Evolutionary conservation across 108 stramenopile genomes (phyloP), one percentile per base, ranked within the genome.

Genomic region (Cyclotella cryptica): DNA sequence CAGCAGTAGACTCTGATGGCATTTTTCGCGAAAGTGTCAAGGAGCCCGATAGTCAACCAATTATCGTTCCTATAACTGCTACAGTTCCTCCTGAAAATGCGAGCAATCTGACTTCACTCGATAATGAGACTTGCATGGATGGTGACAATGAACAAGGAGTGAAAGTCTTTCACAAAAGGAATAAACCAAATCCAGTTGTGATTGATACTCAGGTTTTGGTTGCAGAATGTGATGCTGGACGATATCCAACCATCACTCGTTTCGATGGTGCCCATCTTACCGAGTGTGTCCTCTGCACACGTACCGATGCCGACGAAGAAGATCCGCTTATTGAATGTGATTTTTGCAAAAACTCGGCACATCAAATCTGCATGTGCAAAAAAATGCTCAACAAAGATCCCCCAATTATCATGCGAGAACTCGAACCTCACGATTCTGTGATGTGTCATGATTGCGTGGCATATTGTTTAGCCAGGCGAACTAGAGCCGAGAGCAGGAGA

Each of bases 391-490:
- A 62, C 49, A 81, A 74, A 52, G 80, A 81, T 28, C 80, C 80
- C 5, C 80, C 73, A 19, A 83, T 80, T 46, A 85, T 80, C 12
- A 54, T 91, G 14, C 88, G 89, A 19, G 84, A 88, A 46, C 84
- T 83, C 21, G 94, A 95, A 66, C 88, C 90, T 27, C 88, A 89
- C 27, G 90, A 93, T 60, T 85, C 85, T 65, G 82, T 86, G 14
- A 87, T 95, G 88, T 95, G 94, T 71, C 87, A 92, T 68, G 69
- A 70, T 22, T 95, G 94, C 62, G 80, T 92, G 29, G 28, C 62
- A 10, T 45, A 52, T 15, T 74, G 90, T 26, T 28, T 90, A 26
- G 27, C 51, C 13, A 81, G 92, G 27, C 78, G 94, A 57, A 55
- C 43, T 9, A 83, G 94, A 21, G 94, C 94, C 12, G 90, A 95